Evolutionary conservation across 163 green algal genomes (phyloP).

Genomic region (Prototheca wickerhamii): DNA sequence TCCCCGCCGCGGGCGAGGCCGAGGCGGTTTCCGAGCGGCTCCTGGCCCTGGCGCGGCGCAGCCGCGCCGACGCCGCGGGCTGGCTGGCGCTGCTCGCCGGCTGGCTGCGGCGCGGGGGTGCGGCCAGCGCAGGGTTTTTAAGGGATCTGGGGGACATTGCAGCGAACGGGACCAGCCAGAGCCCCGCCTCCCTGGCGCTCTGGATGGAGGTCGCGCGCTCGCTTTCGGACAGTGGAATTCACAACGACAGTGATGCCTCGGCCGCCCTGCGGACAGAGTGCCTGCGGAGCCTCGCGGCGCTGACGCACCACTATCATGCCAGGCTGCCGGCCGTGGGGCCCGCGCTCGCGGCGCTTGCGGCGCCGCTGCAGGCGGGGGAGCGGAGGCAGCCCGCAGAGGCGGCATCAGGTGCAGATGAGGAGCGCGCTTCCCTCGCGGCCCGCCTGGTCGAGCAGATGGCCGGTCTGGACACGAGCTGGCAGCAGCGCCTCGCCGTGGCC

Average conservation of each 20-base stretch:
- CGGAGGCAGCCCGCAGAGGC: too few relatives aligned
- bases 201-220: not conserved
- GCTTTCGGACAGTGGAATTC: too few relatives aligned
- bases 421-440: not conserved
- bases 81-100: not conserved
- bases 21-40: too few relatives aligned
- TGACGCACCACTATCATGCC: not conserved
- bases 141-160: too few relatives aligned
- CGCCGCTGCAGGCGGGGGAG: not conserved
- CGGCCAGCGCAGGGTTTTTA: too few relatives aligned
- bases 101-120: not conserved
- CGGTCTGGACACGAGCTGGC: not conserved
- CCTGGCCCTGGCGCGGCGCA: too few relatives aligned
- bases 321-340: not conserved
- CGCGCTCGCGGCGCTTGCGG: not conserved
- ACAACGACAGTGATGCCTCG: not conserved
- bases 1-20: too few relatives aligned
- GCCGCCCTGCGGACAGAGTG: not conserved
- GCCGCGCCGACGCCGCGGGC: too few relatives aligned
- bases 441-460: not conserved
- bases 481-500: too few relatives aligned
- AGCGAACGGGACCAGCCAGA: too few relatives aligned
- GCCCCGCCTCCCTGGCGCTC: not conserved
- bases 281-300: not conserved
- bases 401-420: too few relatives aligned